phyloP scores from a whole-genome alignment of 352 stramenopile genomes.

The Phytopythium vexans region DNA sequence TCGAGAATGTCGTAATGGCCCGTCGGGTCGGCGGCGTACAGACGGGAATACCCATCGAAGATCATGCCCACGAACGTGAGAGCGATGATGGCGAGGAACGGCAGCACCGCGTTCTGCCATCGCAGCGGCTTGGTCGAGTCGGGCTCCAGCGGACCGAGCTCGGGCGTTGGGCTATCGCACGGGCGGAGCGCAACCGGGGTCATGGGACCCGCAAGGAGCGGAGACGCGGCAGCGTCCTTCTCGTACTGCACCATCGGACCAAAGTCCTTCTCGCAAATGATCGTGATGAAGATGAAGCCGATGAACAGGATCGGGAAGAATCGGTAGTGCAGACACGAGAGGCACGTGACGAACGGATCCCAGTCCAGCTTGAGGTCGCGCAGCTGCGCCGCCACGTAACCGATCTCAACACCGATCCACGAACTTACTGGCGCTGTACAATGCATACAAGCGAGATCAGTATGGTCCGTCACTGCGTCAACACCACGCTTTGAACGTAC shows the following conservation, averaged over 20 bases:
- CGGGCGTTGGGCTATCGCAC: constrained; percentile 65
- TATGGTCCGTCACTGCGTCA: no score
- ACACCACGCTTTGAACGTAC: constrained; percentile 21
- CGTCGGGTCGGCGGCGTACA: constrained; percentile 43
- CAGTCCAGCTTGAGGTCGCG: constrained; percentile 76
- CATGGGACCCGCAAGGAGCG: constrained; percentile 54
- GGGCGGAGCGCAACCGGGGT: constrained; percentile 57
- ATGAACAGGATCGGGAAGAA: constrained; percentile 90
- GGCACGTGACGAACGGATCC: constrained; percentile 85
- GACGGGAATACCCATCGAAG: constrained; percentile 63
- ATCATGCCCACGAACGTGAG: constrained; percentile 88
- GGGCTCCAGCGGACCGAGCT: constrained; percentile 66
- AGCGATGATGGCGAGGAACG: constrained; percentile 78
- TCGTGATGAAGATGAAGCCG: constrained; percentile 88
- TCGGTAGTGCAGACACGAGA: constrained; percentile 81
- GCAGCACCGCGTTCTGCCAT: constrained; percentile 85
- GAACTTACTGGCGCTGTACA: constrained; percentile 74
- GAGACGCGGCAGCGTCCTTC: constrained; percentile 71
- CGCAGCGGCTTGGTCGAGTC: constrained; percentile 69
- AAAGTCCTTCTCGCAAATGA: constrained; percentile 87
- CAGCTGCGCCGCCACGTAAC: constrained; percentile 79
- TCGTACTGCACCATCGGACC: constrained; percentile 86
- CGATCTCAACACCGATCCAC: constrained; percentile 90
- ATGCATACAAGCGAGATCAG: background rate
- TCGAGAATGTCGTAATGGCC: constrained; percentile 57